A percentile compares a stretch with the other conserved stretches of the same genome.
Conservation (phyloP, 2,329 filamentous ascomycete species). For the Cladosporium sp. region DNA sequence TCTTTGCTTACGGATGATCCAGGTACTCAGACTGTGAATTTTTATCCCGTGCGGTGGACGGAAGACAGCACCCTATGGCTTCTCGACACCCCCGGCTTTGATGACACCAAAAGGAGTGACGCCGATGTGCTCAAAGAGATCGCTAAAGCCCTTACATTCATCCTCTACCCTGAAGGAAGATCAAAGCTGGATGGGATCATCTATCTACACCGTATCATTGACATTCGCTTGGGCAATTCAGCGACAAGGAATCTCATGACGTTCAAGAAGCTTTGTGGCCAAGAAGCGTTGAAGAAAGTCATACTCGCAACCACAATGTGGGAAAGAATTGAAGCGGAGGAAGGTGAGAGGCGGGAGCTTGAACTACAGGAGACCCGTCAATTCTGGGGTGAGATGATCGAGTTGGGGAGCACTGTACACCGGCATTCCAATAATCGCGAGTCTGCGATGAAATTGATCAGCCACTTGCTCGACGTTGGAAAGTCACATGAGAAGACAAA, state of each 20-base stretch:
- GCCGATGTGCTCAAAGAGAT: conserved; percentile 42
- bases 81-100: conserved; percentile 14
- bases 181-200: conserved; percentile 42
- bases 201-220: conserved; percentile 44
- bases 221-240: conserved; percentile 37
- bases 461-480: conserved; percentile 7
- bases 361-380: conserved; percentile 2
- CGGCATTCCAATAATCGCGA: conserved; percentile 14
- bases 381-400: conserved; percentile 23
- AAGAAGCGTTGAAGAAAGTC: conserved; percentile 38
- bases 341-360: conserved; percentile 20
- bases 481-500: not conserved
- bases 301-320: conserved; percentile 42
- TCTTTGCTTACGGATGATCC: no score
- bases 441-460: conserved; percentile 19
- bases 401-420: conserved; percentile 14
- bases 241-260: conserved; percentile 40
- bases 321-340: conserved; percentile 23
- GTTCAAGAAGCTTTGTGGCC: conserved; percentile 43
- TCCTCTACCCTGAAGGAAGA: no score
- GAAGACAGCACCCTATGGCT: no score
- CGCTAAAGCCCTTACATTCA: conserved; percentile 34
- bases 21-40: no score
- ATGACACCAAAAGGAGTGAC: conserved; percentile 30
- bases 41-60: no score